phyloP scores from a whole-genome alignment of 108 stramenopile genomes.

The Cyclotella distinguenda region DNA sequence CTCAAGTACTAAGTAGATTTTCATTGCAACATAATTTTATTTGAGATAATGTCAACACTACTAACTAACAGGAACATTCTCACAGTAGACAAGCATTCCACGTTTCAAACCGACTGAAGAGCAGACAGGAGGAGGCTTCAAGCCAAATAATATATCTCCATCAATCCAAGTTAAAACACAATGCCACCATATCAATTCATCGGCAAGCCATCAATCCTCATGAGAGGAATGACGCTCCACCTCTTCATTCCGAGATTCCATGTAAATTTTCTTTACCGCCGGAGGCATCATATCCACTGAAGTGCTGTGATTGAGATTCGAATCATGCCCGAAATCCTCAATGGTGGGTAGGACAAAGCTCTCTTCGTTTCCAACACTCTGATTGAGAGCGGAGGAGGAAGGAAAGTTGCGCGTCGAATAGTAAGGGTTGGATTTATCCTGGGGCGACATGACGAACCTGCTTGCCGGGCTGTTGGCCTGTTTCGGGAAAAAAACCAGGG shows the following conservation, averaged over 20 bases:
- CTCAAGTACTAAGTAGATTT: no score
- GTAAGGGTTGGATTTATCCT: slow-evolving; percentile 35
- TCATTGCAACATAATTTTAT: no score
- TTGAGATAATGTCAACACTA: slow-evolving; percentile 2
- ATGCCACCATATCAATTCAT: background rate
- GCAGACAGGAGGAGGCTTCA: background rate
- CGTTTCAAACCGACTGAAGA: background rate
- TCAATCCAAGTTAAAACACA: no score
- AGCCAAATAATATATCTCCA: no score
- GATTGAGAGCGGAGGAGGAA: slow-evolving; percentile 28
- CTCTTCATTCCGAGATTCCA: slow-evolving; percentile 4
- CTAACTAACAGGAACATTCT: background rate
- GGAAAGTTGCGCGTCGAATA: slow-evolving; percentile 19
- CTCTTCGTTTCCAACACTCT: slow-evolving; percentile 36
- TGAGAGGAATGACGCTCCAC: background rate
- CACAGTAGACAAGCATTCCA: background rate
- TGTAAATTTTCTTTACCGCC: slow-evolving; percentile 20
- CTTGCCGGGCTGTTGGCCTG: slow-evolving; percentile 45
- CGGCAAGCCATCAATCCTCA: background rate
- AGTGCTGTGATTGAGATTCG: slow-evolving; percentile 25
- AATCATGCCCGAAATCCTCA: slow-evolving; percentile 34
- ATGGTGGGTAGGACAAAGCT: slow-evolving; percentile 50
- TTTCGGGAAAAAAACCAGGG: slow-evolving; percentile 43
- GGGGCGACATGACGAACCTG: slow-evolving; percentile 45
- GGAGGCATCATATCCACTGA: slow-evolving; percentile 16